Percentiles rank a stretch among this genome's conserved stretches.
Conservation (phyloP, 2,329 filamentous ascomycete species). For the Coleophoma crateriformis region DNA sequence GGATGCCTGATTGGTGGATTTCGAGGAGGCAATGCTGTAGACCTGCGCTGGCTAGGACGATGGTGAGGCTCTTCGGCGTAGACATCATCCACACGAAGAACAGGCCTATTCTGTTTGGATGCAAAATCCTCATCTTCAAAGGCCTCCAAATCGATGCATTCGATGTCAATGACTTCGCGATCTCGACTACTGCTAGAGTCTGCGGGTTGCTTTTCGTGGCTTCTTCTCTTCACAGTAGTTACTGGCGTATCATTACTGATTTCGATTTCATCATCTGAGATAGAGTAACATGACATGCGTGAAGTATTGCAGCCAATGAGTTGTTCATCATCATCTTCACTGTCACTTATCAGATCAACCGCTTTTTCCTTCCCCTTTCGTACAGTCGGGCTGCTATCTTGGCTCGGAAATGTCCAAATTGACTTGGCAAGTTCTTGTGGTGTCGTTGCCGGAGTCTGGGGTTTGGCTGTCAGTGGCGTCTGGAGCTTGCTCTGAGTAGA, state of each 20-base stretch:
- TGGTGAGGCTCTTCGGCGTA: not conserved
- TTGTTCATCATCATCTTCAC: no score
- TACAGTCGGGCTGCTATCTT: not conserved
- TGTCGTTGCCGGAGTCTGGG: not conserved
- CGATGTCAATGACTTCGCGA: not conserved
- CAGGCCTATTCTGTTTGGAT: not conserved
- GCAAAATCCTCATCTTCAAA: conserved; percentile 5
- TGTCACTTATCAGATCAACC: no score
- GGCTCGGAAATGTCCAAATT: not conserved
- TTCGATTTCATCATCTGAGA: no score
- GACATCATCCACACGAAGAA: conserved; percentile 5
- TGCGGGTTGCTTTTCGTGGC: no score
- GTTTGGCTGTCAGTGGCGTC: not conserved
- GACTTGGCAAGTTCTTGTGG: not conserved
- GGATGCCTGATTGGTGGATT: conserved; percentile 13
- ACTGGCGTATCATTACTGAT: no score
- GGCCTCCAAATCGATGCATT: not conserved
- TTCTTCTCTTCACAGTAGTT: not conserved
- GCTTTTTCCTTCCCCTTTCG: no score
- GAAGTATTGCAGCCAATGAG: no score
- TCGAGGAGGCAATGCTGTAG: conserved; percentile 20
- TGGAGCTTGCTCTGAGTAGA: not conserved
- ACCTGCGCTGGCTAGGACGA: conserved; percentile 16
- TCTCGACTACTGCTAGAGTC: not conserved
- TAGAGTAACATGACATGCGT: no score